Evolutionary conservation across 169 alveolate genomes (phyloP).

Genomic region (Sarcocystis neurona): DNA sequence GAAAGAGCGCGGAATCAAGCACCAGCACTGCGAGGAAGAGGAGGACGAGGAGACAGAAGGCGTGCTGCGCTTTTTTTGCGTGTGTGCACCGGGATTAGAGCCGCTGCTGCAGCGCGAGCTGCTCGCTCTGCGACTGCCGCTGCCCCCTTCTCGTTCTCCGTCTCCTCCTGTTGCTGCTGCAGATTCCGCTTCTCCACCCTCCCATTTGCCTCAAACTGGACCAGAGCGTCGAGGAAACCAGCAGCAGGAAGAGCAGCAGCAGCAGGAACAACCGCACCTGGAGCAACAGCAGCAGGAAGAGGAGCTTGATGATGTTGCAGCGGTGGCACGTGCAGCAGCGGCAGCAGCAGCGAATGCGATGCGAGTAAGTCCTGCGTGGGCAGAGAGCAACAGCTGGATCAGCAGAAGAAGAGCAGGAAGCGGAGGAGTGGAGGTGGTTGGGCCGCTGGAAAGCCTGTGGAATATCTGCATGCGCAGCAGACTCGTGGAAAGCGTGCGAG

Average conservation of each 20-base stretch:
- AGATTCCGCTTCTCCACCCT: not conserved
- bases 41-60: not conserved
- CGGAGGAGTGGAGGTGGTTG: constrained; percentile 43
- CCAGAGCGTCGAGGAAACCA: constrained; percentile 10
- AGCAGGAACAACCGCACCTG: constrained; percentile 18
- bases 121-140: constrained; percentile 41
- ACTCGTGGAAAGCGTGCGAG: constrained; percentile 50
- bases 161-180: constrained; percentile 25
- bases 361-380: not conserved
- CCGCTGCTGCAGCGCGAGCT: constrained; percentile 46
- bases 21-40: too few relatives aligned
- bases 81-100: constrained; percentile 57
- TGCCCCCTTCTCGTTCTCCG: constrained; percentile 10
- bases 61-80: constrained; percentile 26
- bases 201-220: too few relatives aligned
- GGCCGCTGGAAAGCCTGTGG: constrained; percentile 53
- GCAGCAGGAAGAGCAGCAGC: constrained; percentile 39
- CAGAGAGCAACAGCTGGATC: constrained; percentile 9
- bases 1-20: too few relatives aligned
- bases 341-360: constrained; percentile 32
- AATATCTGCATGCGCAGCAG: constrained; percentile 50
- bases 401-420: not conserved
- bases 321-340: constrained; percentile 25
- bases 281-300: not conserved
- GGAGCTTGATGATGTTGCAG: not conserved